phyloP scores from a whole-genome alignment of 345 rosid genomes.

The Arabidopsis suecica region DNA sequence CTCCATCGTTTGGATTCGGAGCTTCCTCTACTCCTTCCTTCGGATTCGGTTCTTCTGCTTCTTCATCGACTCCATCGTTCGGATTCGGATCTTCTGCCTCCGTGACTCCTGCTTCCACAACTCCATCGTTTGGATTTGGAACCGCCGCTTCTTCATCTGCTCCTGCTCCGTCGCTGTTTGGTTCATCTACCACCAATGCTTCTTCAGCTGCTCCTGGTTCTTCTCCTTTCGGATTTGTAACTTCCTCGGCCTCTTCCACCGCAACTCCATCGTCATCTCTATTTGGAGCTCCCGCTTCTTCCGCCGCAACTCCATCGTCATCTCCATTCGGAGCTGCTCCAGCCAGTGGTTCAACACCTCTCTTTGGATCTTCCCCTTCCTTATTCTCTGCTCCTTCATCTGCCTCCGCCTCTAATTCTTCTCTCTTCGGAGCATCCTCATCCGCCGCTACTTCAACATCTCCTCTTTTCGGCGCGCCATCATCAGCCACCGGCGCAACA shows the following conservation, averaged over 20 bases:
- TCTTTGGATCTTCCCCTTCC: conserved; percentile 44
- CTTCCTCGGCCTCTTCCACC: conserved; percentile 35
- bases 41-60: conserved; percentile 43
- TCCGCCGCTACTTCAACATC: conserved; percentile 45
- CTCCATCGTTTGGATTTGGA: conserved; percentile 38
- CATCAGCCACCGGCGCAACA: conserved; percentile 31
- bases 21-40: conserved; percentile 41
- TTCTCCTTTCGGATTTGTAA: conserved; percentile 40
- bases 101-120: conserved; percentile 16
- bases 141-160: conserved; percentile 35
- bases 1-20: conserved; percentile 43
- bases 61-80: conserved; percentile 6
- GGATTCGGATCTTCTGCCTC: conserved; percentile 46
- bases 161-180: conserved; percentile 40
- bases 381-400: conserved; percentile 31
- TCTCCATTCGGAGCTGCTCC: conserved; percentile 44
- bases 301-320: conserved; percentile 30
- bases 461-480: conserved; percentile 40
- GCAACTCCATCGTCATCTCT: conserved; percentile 29
- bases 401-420: conserved; percentile 32
- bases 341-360: conserved; percentile 29
- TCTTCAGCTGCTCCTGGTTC: conserved; percentile 35
- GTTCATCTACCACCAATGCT: conserved; percentile 32
- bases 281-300: conserved; percentile 36
- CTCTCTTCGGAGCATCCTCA: conserved; percentile 46